These are phyloP conservation scores for Suillus sp. DNA, from an alignment of 768 basidiomycete species.

Conservation along the genomic window DNA sequence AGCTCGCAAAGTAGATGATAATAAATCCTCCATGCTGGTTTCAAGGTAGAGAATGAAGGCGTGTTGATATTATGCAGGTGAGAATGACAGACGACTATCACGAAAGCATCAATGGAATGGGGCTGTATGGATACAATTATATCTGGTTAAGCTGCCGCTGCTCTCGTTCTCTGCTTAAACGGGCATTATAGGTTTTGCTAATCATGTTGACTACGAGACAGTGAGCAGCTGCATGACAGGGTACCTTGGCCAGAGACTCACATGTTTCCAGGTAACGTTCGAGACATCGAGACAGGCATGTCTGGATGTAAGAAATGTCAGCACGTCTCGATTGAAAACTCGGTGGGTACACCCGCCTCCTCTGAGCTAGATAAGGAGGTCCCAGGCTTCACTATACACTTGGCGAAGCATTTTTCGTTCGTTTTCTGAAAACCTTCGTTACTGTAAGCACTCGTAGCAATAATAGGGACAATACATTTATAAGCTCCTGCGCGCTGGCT, in stretches of 20 bases:
- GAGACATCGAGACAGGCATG: conserved; percentile 73
- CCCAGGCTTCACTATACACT: conserved; percentile 78
- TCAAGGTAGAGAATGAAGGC: not conserved
- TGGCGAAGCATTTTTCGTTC: conserved; percentile 74
- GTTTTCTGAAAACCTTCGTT: conserved; percentile 56
- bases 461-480: conserved; percentile 53
- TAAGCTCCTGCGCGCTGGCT: conserved; percentile 78
- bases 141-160: conserved; percentile 12
- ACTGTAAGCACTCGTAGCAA: not conserved
- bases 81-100: not conserved
- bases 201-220: conserved; percentile 70
- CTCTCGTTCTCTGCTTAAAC: conserved; percentile 55
- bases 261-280: conserved; percentile 87
- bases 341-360: conserved; percentile 49
- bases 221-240: not conserved
- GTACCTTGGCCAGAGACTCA: conserved; percentile 41
- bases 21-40: not conserved
- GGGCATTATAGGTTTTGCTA: conserved; percentile 64
- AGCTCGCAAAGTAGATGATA: conserved; percentile 1
- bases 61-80: not conserved
- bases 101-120: not conserved
- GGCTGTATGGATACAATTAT: not conserved
- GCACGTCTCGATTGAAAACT: not conserved
- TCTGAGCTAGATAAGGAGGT: conserved; percentile 68
- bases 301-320: conserved; percentile 41